Evolutionary conservation across 75 land plant species (phyloP), one percentile per base, ranked within the genome.

Genomic region (Cryptomeria japonica): DNA sequence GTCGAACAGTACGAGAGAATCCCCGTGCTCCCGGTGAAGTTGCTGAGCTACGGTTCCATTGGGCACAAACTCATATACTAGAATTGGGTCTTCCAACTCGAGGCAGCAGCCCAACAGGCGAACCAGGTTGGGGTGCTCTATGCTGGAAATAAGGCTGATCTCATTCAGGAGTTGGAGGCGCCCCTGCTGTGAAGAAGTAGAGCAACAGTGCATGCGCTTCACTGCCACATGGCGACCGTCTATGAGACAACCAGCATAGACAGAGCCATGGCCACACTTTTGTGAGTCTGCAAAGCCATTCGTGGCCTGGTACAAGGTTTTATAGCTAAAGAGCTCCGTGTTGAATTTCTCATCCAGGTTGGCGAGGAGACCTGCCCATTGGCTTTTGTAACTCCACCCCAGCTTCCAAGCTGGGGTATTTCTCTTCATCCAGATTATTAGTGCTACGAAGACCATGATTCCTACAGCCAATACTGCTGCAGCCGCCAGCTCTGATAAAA

Each of bases 31-130:
- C 2, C 18, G 58, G 84, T 88, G 85, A 16, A 84, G n/a, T 38
- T 84, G 85, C 64, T 90, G 84, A 1, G 90, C 22, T 0, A 90
- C 87, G 28, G 87, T 90, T 3, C 91, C 90, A 86, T 90, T 90
- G 39, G 91, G 90, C 8, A 90, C 91, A 56, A 49, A 88, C 49
- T 88, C 90, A n/a, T 89, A 90, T 7, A 90, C 90, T 38, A 90
- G 61, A 41, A 90, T 87, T 6, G 91, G 90, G 34, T 88, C 72
- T 13, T 51, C 36, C 28, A 75, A 36, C 5, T 90, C 91, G 5
- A 90, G 42, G 56, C 91, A 90, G 41, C 91, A 90, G 15, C 91
- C 91, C n/a, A 88, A 84, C 3, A 90, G 58, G 18, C 42, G 55
- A 18, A 90, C 90, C 0, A 90, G 84, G 44, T 90, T 90, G 19